Percentiles rank a stretch among this genome's conserved stretches.
Evolutionary conservation across 495 filamentous ascomycete genomes (phyloP).

Genomic region (Pseudoneurospora amorphoporcata): DNA sequence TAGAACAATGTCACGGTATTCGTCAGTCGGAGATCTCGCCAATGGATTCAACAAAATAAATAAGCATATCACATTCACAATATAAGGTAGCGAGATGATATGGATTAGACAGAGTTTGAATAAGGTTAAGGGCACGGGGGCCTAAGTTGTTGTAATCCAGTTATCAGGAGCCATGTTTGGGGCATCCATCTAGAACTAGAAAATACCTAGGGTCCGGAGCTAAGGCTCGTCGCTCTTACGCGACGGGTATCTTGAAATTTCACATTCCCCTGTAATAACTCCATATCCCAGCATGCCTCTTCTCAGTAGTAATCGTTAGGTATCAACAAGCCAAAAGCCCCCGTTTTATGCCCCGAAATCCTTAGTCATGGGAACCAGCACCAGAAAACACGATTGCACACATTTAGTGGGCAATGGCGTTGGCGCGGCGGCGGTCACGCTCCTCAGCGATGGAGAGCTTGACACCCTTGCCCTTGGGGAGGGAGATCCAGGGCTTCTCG

Average conservation of each 20-base stretch:
- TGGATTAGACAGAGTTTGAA: background rate
- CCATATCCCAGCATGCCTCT: conserved; percentile 20
- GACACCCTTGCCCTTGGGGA: conserved; percentile 99
- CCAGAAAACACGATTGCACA: background rate
- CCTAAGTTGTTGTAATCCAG: background rate
- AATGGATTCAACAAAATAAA: background rate
- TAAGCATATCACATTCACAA: background rate
- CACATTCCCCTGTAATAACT: conserved; percentile 4
- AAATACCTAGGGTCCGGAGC: background rate
- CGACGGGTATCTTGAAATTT: background rate
- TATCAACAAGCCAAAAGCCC: conserved; percentile 19
- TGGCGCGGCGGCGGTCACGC: conserved; percentile 87
- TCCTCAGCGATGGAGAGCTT: conserved; percentile 98
- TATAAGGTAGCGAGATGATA: background rate
- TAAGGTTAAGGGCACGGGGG: background rate
- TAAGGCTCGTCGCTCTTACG: background rate
- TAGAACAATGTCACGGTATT: background rate
- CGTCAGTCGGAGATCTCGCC: background rate
- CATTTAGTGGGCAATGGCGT: conserved; percentile 52
- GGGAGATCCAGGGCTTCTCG: conserved; percentile 97
- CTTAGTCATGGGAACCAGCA: conserved; percentile 4
- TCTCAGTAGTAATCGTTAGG: conserved; percentile 4
- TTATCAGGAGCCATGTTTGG: background rate
- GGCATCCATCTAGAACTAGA: background rate
- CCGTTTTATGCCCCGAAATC: conserved; percentile 8